phyloP scores from a whole-genome alignment of 495 filamentous ascomycete species.

The Neurospora sp. region DNA sequence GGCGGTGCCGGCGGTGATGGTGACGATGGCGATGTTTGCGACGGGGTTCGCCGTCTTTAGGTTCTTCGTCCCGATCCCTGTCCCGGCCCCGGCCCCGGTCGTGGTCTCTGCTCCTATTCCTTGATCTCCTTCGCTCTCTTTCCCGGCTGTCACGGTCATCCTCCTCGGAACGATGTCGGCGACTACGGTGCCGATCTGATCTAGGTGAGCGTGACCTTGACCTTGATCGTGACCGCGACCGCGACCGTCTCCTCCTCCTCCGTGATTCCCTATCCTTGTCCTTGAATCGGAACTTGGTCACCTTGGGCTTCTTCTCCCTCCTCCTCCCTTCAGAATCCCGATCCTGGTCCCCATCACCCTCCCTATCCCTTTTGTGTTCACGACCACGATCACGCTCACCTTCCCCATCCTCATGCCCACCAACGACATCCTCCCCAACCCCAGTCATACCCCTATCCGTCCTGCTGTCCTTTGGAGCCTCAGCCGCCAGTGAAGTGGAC shows the following conservation, averaged over 20 bases:
- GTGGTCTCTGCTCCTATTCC: not conserved
- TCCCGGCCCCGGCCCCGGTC: not conserved
- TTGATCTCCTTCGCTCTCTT: not conserved
- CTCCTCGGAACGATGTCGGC: constrained; percentile 23
- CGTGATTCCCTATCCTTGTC: constrained; percentile 12
- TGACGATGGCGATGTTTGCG: constrained; percentile 17
- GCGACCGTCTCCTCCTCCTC: constrained; percentile 3
- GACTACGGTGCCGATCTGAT: not conserved
- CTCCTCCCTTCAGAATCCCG: not conserved
- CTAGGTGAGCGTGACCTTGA: not conserved
- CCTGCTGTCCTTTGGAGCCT: not conserved
- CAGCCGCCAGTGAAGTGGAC: not conserved
- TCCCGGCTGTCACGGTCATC: constrained; percentile 17
- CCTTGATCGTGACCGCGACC: constrained; percentile 5
- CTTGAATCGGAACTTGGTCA: constrained; percentile 54
- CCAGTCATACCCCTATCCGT: not conserved
- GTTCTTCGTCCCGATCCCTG: not conserved
- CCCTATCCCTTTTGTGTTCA: not conserved
- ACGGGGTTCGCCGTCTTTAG: not conserved
- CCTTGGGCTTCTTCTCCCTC: constrained; percentile 7
- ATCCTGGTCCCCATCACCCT: not conserved
- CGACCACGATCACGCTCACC: constrained; percentile 4
- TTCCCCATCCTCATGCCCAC: constrained; percentile 6
- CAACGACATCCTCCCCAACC: not conserved
- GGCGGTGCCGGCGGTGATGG: constrained; percentile 9